These are phyloP conservation scores for Eurotiales sp. DNA, from an alignment of 2,329 filamentous ascomycete species.

Conservation along the genomic window DNA sequence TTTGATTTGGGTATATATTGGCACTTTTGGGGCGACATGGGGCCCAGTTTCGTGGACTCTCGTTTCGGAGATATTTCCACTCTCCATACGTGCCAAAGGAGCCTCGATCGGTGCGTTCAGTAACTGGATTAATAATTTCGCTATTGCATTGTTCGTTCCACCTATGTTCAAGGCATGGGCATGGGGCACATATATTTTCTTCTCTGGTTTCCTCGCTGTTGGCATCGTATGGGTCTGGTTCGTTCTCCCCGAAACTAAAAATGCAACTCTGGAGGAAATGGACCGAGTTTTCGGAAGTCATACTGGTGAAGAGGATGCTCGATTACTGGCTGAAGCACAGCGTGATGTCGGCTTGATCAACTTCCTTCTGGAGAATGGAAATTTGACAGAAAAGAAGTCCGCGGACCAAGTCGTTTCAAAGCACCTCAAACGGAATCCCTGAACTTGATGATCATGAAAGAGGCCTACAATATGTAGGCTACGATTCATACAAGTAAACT, in stretches of 20 bases:
- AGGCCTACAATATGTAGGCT: too few species aligned
- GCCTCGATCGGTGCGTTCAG: conserved; percentile 61
- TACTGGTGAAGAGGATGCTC: conserved; percentile 16
- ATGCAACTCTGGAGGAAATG: conserved; percentile 51
- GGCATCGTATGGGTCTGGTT: conserved; percentile 46
- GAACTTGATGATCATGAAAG: too few species aligned
- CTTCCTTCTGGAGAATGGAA: not conserved
- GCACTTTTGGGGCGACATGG: conserved; percentile 60
- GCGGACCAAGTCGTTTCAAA: not conserved
- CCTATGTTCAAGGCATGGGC: conserved; percentile 58
- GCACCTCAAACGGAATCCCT: not conserved
- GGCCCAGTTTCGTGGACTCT: conserved; percentile 46
- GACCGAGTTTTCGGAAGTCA: conserved; percentile 28
- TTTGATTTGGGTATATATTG: conserved; percentile 60
- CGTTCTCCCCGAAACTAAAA: conserved; percentile 54
- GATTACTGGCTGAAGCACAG: conserved; percentile 1
- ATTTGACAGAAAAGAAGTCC: not conserved
- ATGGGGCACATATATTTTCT: conserved; percentile 56
- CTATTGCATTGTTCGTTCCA: conserved; percentile 61
- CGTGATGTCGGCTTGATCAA: conserved; percentile 1
- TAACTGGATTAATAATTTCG: conserved; percentile 64
- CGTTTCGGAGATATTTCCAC: conserved; percentile 59
- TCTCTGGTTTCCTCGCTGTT: conserved; percentile 49
- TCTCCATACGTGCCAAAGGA: conserved; percentile 59
- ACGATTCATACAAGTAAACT: too few species aligned